A percentile compares a stretch with the other conserved stretches of the same genome.
Conservation (phyloP, 192 early-diverging fungal species). For the Chytriomyces sp. region DNA sequence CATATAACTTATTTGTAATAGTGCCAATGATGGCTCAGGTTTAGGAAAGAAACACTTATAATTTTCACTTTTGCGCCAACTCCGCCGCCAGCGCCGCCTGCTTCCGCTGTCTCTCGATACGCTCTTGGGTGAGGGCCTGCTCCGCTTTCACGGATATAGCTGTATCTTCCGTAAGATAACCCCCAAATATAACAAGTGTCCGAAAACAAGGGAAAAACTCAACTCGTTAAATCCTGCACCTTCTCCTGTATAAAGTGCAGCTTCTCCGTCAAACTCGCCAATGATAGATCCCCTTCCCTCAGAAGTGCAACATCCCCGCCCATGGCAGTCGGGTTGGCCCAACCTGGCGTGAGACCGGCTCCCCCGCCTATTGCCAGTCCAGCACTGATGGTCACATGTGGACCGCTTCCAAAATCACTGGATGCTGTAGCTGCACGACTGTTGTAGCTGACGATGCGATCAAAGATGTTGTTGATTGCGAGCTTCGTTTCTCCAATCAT, state of each 20-base stretch:
- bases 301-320: constrained; percentile 20
- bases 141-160: constrained; percentile 45
- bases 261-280: constrained; percentile 48
- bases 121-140: constrained; percentile 42
- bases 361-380: constrained; percentile 7
- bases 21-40: not conserved
- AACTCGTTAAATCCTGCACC: constrained; percentile 55
- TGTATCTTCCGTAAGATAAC: constrained; percentile 26
- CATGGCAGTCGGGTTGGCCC: constrained; percentile 11
- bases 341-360: not conserved
- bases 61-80: constrained; percentile 12
- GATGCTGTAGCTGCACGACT: not conserved
- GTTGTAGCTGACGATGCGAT: constrained; percentile 39
- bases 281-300: constrained; percentile 33
- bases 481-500: constrained; percentile 60
- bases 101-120: constrained; percentile 32
- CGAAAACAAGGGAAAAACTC: constrained; percentile 17
- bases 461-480: constrained; percentile 64
- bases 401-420: not conserved
- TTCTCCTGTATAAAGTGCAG: constrained; percentile 57
- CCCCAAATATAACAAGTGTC: not conserved
- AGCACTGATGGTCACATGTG: not conserved
- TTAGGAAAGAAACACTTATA: not conserved
- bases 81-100: constrained; percentile 33
- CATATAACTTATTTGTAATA: not conserved